Evolutionary conservation across 2,329 filamentous ascomycete species (phyloP).

Genomic region (Talaromyces atroroseus): DNA sequence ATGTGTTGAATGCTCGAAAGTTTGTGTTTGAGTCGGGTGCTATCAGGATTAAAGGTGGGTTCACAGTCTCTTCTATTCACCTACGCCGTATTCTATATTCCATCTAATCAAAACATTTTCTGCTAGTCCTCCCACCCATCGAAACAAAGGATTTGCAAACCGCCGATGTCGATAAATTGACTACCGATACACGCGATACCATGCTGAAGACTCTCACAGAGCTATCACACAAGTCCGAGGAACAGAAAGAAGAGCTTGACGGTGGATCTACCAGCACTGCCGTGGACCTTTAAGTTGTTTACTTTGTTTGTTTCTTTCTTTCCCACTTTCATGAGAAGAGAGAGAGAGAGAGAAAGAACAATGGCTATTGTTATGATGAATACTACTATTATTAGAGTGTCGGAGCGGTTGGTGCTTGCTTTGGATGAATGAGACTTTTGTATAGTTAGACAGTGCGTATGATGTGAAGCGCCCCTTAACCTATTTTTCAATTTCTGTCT

Average conservation of each 20-base stretch:
- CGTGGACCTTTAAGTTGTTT: constrained; percentile 29
- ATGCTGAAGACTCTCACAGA: constrained; percentile 62
- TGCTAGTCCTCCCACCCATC: constrained; percentile 70
- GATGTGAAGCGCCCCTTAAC: too few relatives aligned
- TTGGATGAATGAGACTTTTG: too few relatives aligned
- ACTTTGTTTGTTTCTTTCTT: neutral
- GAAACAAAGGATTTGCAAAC: constrained; percentile 66
- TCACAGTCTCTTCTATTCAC: neutral
- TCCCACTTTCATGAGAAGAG: neutral
- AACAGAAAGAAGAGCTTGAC: constrained; percentile 19
- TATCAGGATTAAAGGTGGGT: constrained; percentile 69
- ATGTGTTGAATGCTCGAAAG: constrained; percentile 61
- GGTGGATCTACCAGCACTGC: constrained; percentile 25
- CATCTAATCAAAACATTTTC: neutral
- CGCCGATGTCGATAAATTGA: constrained; percentile 71
- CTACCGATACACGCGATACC: constrained; percentile 60
- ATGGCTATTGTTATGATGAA: neutral
- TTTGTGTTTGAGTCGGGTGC: constrained; percentile 61
- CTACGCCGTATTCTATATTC: too few relatives aligned
- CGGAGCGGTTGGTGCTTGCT: neutral
- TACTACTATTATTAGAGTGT: neutral
- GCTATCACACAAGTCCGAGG: constrained; percentile 30
- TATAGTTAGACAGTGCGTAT: too few relatives aligned
- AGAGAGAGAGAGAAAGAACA: neutral
- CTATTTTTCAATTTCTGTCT: too few relatives aligned